These are phyloP conservation scores for Fusarium phyllophilum DNA, from an alignment of 2,329 filamentous ascomycete genomes.

Conservation along the genomic window DNA sequence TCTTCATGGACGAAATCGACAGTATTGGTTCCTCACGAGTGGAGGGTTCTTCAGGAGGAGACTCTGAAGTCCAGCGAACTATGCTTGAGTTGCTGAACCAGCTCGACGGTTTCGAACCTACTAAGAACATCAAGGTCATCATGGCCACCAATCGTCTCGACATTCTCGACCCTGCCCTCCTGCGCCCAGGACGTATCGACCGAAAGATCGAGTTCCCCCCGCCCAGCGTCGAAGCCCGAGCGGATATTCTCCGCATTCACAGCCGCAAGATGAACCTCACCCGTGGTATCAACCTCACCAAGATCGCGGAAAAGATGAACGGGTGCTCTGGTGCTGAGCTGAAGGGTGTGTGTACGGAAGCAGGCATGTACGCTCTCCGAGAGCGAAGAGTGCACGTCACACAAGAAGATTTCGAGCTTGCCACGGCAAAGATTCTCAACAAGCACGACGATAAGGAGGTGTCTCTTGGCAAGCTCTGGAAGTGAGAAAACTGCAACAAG, in stretches of 20 bases:
- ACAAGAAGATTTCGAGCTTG: constrained; percentile 98
- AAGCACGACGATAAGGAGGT: constrained; percentile 99
- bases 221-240: constrained; percentile 93
- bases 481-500: constrained; percentile 45
- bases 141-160: constrained; percentile 99
- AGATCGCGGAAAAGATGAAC: constrained; percentile 99
- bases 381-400: constrained; percentile 98
- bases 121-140: constrained; percentile 99
- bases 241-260: constrained; percentile 97
- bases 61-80: constrained; percentile 97
- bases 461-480: constrained; percentile 84
- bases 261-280: constrained; percentile 99
- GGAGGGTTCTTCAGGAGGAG: constrained; percentile 92
- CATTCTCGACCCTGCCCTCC: constrained; percentile 92
- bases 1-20: constrained; percentile 99
- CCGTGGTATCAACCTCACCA: constrained; percentile 94
- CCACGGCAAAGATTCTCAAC: constrained; percentile 98
- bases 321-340: constrained; percentile 97
- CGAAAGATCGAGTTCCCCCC: constrained; percentile 99
- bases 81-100: constrained; percentile 99
- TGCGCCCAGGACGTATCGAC: constrained; percentile 97
- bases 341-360: constrained; percentile 98
- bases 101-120: constrained; percentile 97
- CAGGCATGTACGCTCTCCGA: constrained; percentile 96
- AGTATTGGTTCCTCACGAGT: constrained; percentile 97